Base-by-base conservation (phyloP, 371 early-diverging fungal species). In the Mortierella sp. region DNA sequence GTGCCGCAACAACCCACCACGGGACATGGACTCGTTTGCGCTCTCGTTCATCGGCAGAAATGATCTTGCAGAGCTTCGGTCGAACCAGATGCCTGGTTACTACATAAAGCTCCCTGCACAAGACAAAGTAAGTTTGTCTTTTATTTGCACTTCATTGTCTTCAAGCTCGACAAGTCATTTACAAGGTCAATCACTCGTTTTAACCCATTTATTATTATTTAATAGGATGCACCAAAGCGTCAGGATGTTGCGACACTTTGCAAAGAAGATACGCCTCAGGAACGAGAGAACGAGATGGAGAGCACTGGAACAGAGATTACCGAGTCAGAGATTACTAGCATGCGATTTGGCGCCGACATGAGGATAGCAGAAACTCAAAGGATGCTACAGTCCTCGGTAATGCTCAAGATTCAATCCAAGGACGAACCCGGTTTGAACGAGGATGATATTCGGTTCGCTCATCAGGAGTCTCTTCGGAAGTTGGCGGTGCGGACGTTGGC, bases 301-400 rank as follows among this genome's bases (percentile, higher is more conserved):
- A 75, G 65, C 31, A 87, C 80, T 0, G 88, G 88, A 16, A 82
- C 84, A 2, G 90, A 91, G 28, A 84, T 89, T 21, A 75, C 77
- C 2, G 88, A 85, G 24, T 80, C 87, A 4, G 93, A 93, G 72
- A 88, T 93, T 28, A 84, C 90, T 16, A 73, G 73, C 31, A 74
- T 95, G 48, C 90, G 94, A 26, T 97, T 97, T 79, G 89, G 89
- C 3, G 89, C 91, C 31, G 94, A 94, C 74, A 92, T 90, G 48
- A 84, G 96, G 6, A 79, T 96, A 2, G 91, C 92, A 5, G 94
- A 95, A 26, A 93, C 92, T 0, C 89, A 91, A 57, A 87, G 82
- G 2, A 88, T 94, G 81, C 90, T 96, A 63, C 91, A 91, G 71
- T 88, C 90, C 7, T 85, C 90, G 0, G 72, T 80, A 7, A 82